These are phyloP conservation scores for Fusarium miscanthi DNA, from an alignment of 2,329 filamentous ascomycete species.

Conservation along the genomic window DNA sequence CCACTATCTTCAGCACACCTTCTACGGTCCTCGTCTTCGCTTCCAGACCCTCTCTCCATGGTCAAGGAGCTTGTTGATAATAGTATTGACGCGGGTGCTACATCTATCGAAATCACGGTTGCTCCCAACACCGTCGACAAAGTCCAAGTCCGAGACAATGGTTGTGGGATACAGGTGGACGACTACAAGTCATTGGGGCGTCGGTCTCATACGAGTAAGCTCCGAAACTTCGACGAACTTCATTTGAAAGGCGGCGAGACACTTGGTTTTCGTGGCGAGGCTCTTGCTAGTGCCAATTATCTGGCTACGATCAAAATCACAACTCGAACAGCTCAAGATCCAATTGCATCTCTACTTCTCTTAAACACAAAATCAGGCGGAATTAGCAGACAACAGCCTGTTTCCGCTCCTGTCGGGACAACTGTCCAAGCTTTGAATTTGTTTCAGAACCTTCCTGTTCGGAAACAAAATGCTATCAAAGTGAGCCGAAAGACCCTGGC, in stretches of 20 bases:
- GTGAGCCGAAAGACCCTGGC: constrained; percentile 66
- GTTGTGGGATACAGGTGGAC: constrained; percentile 72
- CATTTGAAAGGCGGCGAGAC: constrained; percentile 64
- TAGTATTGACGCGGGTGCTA: constrained; percentile 77
- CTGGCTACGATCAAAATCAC: constrained; percentile 70
- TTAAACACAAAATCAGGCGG: constrained; percentile 53
- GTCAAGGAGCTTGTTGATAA: constrained; percentile 86
- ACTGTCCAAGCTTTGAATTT: constrained; percentile 71
- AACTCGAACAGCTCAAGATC: constrained; percentile 71
- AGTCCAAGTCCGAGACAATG: constrained; percentile 79
- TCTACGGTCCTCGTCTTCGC: constrained; percentile 69
- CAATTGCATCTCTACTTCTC: constrained; percentile 64
- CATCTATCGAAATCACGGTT: constrained; percentile 71
- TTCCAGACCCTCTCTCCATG: constrained; percentile 69
- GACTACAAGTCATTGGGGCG: constrained; percentile 73
- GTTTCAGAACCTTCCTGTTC: constrained; percentile 71
- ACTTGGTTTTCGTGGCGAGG: constrained; percentile 82
- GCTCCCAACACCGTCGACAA: constrained; percentile 74
- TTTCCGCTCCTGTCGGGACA: constrained; percentile 73
- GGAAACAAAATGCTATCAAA: constrained; percentile 68
- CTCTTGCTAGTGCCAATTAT: constrained; percentile 73
- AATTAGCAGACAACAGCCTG: constrained; percentile 45
- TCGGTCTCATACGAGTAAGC: constrained; percentile 79
- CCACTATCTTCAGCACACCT: constrained; percentile 62
- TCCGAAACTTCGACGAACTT: constrained; percentile 72